Evolutionary conservation across 2,329 filamentous ascomycete species (phyloP).

Genomic region (Berkeleyomyces rouxiae): DNA sequence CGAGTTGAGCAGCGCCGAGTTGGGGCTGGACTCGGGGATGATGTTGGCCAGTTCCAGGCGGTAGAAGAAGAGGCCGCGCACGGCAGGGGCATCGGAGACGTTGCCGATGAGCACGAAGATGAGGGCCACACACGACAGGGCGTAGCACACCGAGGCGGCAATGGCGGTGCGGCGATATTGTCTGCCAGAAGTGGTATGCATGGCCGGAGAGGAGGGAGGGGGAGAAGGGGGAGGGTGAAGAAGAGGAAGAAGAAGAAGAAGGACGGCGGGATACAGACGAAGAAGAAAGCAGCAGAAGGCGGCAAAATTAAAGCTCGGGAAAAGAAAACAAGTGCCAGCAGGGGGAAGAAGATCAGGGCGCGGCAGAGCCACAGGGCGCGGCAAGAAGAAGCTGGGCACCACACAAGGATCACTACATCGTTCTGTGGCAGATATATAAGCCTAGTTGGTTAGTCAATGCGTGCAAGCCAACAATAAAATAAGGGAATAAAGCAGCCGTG

Average conservation of each 20-base stretch:
- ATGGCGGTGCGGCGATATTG: constrained; percentile 41
- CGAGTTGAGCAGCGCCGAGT: constrained; percentile 64
- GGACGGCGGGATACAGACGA: neutral
- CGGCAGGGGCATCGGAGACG: constrained; percentile 41
- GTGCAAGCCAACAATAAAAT: too few relatives aligned
- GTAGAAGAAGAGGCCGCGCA: constrained; percentile 66
- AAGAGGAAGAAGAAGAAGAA: neutral
- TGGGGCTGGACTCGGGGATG: constrained; percentile 54
- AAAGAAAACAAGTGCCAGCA: too few relatives aligned
- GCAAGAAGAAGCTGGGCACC: too few relatives aligned
- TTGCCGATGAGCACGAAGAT: constrained; percentile 68
- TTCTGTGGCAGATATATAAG: too few relatives aligned
- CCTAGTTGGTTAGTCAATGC: too few relatives aligned
- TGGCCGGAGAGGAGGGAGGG: neutral
- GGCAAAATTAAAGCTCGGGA: neutral
- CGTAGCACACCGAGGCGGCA: constrained; percentile 51
- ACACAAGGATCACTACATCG: too few relatives aligned
- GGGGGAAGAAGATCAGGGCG: too few relatives aligned
- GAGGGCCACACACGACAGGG: constrained; percentile 60
- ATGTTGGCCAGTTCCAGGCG: constrained; percentile 70
- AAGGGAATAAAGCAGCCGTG: too few relatives aligned
- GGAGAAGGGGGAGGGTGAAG: neutral
- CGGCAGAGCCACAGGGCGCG: too few relatives aligned
- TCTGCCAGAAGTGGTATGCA: constrained; percentile 10
- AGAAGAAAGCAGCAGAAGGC: neutral